A percentile compares a stretch with the other conserved stretches of the same genome.
Evolutionary conservation across 2,329 filamentous ascomycete genomes (phyloP).

Genomic region (Diaporthe vaccinii): DNA sequence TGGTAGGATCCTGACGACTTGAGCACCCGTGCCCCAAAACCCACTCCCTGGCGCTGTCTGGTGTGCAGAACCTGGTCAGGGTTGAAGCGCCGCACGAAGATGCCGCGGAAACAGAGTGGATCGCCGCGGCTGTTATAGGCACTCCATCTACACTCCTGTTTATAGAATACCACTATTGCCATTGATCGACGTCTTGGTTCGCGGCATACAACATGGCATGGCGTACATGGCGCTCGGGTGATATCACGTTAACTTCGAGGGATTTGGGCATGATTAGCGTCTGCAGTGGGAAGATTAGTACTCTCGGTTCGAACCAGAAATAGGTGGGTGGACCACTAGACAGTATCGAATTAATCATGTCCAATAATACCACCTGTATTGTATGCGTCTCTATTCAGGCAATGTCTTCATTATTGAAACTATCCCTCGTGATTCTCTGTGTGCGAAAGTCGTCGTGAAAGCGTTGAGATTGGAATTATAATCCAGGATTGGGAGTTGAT

Average conservation of each 20-base stretch:
- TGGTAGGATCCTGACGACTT: constrained; percentile 68
- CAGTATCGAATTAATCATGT: background rate
- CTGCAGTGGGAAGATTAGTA: background rate
- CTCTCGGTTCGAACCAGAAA: background rate
- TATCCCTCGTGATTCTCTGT: too few species aligned
- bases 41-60: constrained; percentile 1
- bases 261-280: background rate
- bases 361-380: background rate
- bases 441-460: too few species aligned
- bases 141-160: background rate
- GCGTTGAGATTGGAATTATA: too few species aligned
- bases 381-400: background rate
- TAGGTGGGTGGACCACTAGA: background rate
- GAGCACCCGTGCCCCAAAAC: background rate
- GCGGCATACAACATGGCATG: constrained; percentile 29
- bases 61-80: constrained; percentile 35
- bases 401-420: background rate
- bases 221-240: constrained; percentile 5
- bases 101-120: background rate
- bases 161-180: constrained; percentile 5
- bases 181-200: background rate
- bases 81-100: constrained; percentile 29
- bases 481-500: too few species aligned
- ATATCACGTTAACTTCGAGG: background rate
- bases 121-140: background rate